Evolutionary conservation across 257 asterid genomes (phyloP).

Genomic region (Plantago elongata): DNA sequence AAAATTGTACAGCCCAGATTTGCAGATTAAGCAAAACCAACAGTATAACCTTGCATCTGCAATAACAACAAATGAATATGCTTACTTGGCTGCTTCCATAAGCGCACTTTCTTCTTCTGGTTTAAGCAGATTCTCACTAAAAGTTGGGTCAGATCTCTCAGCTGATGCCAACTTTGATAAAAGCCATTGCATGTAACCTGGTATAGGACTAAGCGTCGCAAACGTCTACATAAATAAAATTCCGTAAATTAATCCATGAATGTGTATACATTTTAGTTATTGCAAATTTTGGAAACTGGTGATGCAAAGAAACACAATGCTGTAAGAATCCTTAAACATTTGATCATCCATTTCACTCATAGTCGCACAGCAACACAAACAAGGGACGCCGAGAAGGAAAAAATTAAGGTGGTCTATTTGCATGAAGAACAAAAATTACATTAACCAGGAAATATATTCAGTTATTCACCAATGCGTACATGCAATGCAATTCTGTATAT

Average conservation of each 20-base stretch:
- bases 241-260: conserved; percentile 17
- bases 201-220: conserved; percentile 97
- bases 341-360: conserved; percentile 11
- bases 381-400: not conserved
- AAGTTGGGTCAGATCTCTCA: conserved; percentile 61
- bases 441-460: too few species aligned
- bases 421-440: too few species aligned
- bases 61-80: conserved; percentile 22
- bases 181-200: conserved; percentile 92
- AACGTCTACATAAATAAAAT: conserved; percentile 61
- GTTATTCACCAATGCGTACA: too few species aligned
- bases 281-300: conserved; percentile 11
- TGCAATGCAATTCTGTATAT: too few species aligned
- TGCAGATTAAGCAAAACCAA: conserved; percentile 1
- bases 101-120: conserved; percentile 74
- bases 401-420: too few species aligned
- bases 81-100: conserved; percentile 61
- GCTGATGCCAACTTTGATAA: conserved; percentile 67
- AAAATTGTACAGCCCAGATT: conserved; percentile 4
- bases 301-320: not conserved
- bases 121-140: conserved; percentile 67
- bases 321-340: not conserved
- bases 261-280: not conserved
- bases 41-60: not conserved
- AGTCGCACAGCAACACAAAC: conserved; percentile 9